A percentile compares a stretch with the other conserved stretches of the same genome.
Conservation (phyloP, 345 rosid species). For the Salix viminalis region DNA sequence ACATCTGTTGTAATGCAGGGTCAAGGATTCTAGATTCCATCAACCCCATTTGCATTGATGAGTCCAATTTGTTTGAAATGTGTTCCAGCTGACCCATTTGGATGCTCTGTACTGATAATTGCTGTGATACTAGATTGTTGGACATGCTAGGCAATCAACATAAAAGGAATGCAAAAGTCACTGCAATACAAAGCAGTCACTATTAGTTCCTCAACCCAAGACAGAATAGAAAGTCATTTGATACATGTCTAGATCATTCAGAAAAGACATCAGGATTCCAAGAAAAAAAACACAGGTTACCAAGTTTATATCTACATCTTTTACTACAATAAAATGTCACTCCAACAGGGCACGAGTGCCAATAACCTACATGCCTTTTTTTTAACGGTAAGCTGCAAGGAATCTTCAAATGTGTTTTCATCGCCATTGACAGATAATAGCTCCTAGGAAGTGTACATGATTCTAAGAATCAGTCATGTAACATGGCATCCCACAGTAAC, state of each 20-base stretch:
- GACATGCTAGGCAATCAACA: constrained; percentile 38
- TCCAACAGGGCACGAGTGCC: not conserved
- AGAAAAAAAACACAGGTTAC: not conserved
- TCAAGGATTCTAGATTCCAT: not conserved
- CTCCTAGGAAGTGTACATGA: not conserved
- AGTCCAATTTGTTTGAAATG: constrained; percentile 31
- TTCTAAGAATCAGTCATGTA: not conserved
- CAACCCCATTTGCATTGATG: constrained; percentile 24
- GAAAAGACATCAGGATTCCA: not conserved
- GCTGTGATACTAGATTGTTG: constrained; percentile 49
- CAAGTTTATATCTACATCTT: not conserved
- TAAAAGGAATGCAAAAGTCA: constrained; percentile 12
- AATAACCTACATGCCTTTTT: not conserved
- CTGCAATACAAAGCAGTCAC: constrained; percentile 14
- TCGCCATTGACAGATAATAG: not conserved
- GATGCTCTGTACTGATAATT: constrained; percentile 31
- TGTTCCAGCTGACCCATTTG: constrained; percentile 47
- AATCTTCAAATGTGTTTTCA: not conserved
- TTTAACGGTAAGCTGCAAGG: not conserved
- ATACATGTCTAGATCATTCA: not conserved
- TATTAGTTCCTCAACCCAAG: constrained; percentile 1
- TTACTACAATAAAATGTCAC: not conserved
- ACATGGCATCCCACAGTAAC: not conserved
- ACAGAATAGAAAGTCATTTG: not conserved
- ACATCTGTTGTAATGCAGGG: constrained; percentile 18